A percentile compares a stretch with the other conserved stretches of the same genome.
Evolutionary conservation across 2,329 filamentous ascomycete genomes (phyloP).

Genomic region (Akanthomyces dipterigenus): DNA sequence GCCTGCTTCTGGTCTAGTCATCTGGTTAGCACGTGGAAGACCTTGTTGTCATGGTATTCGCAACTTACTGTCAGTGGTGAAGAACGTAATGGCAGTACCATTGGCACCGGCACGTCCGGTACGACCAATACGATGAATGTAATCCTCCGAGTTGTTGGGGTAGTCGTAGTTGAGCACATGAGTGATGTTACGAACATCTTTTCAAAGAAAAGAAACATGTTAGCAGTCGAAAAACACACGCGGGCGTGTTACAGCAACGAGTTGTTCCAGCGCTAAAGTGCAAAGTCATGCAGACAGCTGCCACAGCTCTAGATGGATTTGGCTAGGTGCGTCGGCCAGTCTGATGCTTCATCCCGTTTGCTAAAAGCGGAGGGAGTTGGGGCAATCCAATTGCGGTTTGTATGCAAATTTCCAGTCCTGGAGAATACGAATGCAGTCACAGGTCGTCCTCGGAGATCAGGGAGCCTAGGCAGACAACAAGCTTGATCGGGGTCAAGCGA

Average conservation of each 20-base stretch:
- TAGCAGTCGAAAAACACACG: constrained; percentile 57
- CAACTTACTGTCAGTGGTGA: constrained; percentile 97
- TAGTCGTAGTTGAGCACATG: constrained; percentile 99
- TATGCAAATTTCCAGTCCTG: constrained; percentile 41
- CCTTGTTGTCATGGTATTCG: background rate
- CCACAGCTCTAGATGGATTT: constrained; percentile 27
- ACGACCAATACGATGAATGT: constrained; percentile 94
- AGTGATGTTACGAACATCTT: constrained; percentile 99
- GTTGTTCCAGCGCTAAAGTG: constrained; percentile 46
- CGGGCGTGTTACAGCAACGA: constrained; percentile 46
- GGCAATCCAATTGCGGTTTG: constrained; percentile 54
- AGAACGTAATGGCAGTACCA: constrained; percentile 95
- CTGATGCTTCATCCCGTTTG: constrained; percentile 40
- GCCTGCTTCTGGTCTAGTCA: constrained; percentile 78
- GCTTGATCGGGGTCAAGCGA: constrained; percentile 72
- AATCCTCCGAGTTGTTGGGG: constrained; percentile 98
- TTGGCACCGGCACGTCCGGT: constrained; percentile 91
- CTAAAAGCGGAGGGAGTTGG: constrained; percentile 38
- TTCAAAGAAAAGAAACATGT: constrained; percentile 55
- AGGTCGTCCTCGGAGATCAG: constrained; percentile 45
- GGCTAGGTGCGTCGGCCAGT: constrained; percentile 31
- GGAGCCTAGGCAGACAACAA: constrained; percentile 49
- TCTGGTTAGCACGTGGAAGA: constrained; percentile 27
- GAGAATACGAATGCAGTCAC: constrained; percentile 41
- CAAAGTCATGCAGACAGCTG: constrained; percentile 6